phyloP scores from a whole-genome alignment of 1,284 basidiomycete genomes.

The Golubevia pallescens region DNA sequence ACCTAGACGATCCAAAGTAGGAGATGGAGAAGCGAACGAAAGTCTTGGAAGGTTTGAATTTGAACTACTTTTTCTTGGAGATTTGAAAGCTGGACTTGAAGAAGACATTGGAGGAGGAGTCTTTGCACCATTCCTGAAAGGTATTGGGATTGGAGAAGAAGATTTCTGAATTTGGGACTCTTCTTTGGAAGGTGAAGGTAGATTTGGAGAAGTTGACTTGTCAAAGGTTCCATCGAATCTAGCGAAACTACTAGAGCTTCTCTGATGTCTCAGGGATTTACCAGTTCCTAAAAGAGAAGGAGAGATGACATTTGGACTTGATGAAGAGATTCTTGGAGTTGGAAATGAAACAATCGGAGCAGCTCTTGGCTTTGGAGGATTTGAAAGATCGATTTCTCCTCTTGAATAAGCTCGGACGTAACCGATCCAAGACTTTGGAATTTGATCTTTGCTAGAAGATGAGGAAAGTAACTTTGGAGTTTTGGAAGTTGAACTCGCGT shows the following conservation, averaged over 20 bases:
- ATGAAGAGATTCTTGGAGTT: neutral
- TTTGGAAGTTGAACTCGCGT: too few species aligned
- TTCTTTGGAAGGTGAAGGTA: neutral
- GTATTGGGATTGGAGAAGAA: conserved; percentile 2
- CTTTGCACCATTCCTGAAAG: neutral
- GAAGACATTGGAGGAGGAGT: neutral
- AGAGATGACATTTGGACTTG: neutral
- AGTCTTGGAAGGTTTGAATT: neutral
- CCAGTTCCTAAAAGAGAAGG: neutral
- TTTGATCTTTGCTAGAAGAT: conserved; percentile 3
- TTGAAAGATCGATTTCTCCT: conserved; percentile 7
- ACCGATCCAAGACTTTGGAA: conserved; percentile 8
- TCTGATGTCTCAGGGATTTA: too few species aligned
- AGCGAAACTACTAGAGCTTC: too few species aligned
- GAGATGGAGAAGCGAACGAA: neutral
- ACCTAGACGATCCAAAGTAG: neutral
- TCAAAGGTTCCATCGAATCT: too few species aligned
- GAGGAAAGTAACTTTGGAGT: neutral
- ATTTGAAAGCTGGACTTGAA: conserved; percentile 4
- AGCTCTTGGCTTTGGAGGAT: conserved; percentile 11
- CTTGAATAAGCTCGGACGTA: conserved; percentile 10
- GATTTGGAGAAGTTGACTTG: neutral
- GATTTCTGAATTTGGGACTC: neutral
- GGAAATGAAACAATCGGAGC: conserved; percentile 5
- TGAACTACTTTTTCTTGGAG: neutral